These are phyloP conservation scores for Erucastrum elatum DNA, from an alignment of 345 rosid species.

Conservation along the genomic window DNA sequence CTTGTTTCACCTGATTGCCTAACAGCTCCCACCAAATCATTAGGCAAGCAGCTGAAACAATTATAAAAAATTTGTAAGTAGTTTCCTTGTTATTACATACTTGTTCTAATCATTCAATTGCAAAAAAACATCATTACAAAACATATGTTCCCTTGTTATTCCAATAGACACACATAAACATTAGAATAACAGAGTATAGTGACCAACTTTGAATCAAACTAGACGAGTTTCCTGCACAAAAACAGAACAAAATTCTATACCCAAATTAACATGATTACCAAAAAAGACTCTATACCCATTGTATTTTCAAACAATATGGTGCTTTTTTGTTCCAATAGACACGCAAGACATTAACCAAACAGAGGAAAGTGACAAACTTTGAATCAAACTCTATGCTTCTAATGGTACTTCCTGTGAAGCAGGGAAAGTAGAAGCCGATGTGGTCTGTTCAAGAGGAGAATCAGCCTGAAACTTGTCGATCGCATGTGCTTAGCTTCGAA, in stretches of 20 bases:
- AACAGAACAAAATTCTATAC: background rate
- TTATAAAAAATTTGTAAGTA: background rate
- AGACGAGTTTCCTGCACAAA: background rate
- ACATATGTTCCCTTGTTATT: background rate
- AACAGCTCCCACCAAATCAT: constrained; percentile 90
- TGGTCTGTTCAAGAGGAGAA: constrained; percentile 47
- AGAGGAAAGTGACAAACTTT: constrained; percentile 2
- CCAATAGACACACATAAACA: background rate
- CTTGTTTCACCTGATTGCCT: constrained; percentile 79
- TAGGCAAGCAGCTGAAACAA: constrained; percentile 80
- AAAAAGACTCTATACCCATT: background rate
- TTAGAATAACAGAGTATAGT: background rate
- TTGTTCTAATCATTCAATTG: background rate
- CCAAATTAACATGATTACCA: no score
- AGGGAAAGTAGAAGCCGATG: constrained; percentile 33
- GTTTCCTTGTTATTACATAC: background rate
- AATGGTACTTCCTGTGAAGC: background rate
- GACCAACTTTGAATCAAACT: background rate
- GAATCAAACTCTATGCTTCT: background rate
- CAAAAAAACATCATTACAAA: constrained; percentile 15
- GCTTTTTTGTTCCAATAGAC: background rate
- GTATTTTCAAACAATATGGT: background rate
- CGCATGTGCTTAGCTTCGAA: constrained; percentile 52
- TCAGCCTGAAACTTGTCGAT: constrained; percentile 80
- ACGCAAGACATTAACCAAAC: background rate